phyloP scores from a whole-genome alignment of 805 yeast species.

The Saccharomycopsis microspora region DNA sequence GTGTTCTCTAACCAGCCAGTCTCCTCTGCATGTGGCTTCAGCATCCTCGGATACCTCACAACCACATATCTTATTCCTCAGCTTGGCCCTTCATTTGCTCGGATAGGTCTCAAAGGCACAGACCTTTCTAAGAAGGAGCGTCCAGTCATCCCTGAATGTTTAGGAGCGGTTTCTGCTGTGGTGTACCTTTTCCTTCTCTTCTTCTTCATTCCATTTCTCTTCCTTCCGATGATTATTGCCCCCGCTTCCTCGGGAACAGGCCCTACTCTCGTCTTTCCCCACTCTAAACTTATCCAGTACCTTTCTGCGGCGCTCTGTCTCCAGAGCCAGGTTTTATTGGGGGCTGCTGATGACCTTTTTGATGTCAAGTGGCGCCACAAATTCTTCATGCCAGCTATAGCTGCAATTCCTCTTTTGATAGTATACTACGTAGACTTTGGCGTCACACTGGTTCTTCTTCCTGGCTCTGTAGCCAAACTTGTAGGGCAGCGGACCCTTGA shows the following conservation, averaged over 20 bases:
- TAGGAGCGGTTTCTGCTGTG: constrained; percentile 83
- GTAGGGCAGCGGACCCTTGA: constrained; percentile 32
- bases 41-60: constrained; percentile 51
- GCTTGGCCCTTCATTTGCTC: constrained; percentile 53
- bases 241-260: background rate
- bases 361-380: constrained; percentile 97
- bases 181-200: constrained; percentile 75
- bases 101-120: constrained; percentile 74
- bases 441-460: constrained; percentile 77
- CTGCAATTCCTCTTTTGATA: constrained; percentile 80
- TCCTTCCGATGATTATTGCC: constrained; percentile 60
- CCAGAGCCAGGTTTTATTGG: constrained; percentile 74
- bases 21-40: constrained; percentile 53
- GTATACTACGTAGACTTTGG: constrained; percentile 93
- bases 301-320: constrained; percentile 76
- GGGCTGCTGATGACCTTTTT: constrained; percentile 88
- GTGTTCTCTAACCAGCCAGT: constrained; percentile 31
- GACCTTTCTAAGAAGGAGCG: constrained; percentile 70
- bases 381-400: constrained; percentile 89
- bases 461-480: constrained; percentile 41
- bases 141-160: constrained; percentile 77
- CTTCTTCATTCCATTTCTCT: constrained; percentile 78
- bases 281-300: constrained; percentile 73
- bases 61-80: constrained; percentile 57
- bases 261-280: constrained; percentile 43